phyloP scores from a whole-genome alignment of 2,329 filamentous ascomycete genomes.

The Aspergillus calidoustus region DNA sequence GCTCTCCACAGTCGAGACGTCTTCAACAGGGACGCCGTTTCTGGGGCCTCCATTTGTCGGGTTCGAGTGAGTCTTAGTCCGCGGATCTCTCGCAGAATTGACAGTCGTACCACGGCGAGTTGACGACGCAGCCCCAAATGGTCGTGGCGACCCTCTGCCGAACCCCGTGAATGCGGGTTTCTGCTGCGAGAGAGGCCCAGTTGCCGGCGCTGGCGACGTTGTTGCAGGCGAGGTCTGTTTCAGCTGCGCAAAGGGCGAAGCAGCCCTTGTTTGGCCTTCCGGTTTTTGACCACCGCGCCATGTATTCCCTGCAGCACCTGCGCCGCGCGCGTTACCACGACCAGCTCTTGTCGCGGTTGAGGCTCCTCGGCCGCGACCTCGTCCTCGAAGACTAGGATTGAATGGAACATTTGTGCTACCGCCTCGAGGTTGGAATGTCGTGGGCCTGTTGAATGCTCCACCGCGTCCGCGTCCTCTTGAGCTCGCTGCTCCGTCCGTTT shows the following conservation, averaged over 20 bases:
- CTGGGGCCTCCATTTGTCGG: conserved; percentile 16
- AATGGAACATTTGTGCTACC: conserved; percentile 21
- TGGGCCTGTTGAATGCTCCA: conserved; percentile 20
- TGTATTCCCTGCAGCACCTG: conserved; percentile 19
- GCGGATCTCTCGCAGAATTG: conserved; percentile 25
- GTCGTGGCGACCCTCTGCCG: conserved; percentile 21
- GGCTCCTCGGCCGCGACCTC: conserved; percentile 28
- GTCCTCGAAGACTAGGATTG: conserved; percentile 27
- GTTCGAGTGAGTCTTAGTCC: conserved; percentile 11
- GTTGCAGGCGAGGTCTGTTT: conserved; percentile 24
- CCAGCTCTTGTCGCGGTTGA: conserved; percentile 17
- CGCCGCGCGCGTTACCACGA: conserved; percentile 29
- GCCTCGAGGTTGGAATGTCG: conserved; percentile 26
- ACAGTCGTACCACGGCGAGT: conserved; percentile 19
- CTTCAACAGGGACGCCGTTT: conserved; percentile 28
- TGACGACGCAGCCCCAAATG: conserved; percentile 22
- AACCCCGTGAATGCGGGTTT: conserved; percentile 29
- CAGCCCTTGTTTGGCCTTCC: conserved; percentile 18
- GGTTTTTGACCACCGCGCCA: conserved; percentile 24
- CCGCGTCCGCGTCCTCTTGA: conserved; percentile 34
- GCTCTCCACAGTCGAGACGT: conserved; percentile 27
- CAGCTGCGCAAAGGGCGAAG: conserved; percentile 34
- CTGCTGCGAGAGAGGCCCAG: conserved; percentile 19
- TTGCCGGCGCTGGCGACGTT: conserved; percentile 1
- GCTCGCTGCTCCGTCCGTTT: conserved; percentile 31